Conservation (phyloP, 352 stramenopile genomes). For the Nothophytophthora sp. region DNA sequence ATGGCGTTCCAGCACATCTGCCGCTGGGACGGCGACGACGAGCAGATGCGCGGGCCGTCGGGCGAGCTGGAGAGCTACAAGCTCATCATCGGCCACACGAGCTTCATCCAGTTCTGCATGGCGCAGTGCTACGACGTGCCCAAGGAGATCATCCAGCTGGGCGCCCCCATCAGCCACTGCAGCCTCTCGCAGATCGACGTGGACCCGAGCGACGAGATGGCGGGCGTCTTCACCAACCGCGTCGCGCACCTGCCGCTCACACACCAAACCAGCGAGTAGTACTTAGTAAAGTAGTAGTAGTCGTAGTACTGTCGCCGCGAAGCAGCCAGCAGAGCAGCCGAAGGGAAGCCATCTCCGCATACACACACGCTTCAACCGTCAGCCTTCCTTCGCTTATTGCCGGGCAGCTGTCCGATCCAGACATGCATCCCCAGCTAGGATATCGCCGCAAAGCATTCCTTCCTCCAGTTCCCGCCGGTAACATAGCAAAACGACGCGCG, state of each 20-base stretch:
- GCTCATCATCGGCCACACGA: constrained; percentile 75
- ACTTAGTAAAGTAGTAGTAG: constrained; percentile 14
- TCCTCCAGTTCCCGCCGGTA: no score
- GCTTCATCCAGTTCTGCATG: constrained; percentile 80
- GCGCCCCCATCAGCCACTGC: constrained; percentile 72
- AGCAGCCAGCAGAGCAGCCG: no score
- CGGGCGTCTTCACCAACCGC: constrained; percentile 58
- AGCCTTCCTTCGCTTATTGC: no score
- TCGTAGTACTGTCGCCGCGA: no score
- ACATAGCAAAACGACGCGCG: no score
- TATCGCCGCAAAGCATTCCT: no score
- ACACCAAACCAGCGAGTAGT: constrained; percentile 76
- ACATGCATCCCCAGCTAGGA: no score
- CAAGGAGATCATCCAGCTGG: constrained; percentile 79
- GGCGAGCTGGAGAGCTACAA: constrained; percentile 57
- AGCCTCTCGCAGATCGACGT: constrained; percentile 76
- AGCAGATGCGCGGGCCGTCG: constrained; percentile 14
- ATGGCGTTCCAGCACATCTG: constrained; percentile 78
- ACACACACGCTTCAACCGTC: no score
- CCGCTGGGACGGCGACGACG: constrained; percentile 44
- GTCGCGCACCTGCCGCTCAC: constrained; percentile 71
- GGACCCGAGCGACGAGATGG: constrained; percentile 44
- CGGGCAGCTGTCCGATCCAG: no score
- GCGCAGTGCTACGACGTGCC: constrained; percentile 61
- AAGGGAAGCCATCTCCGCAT: no score